Conservation (phyloP, 1,284 basidiomycete species). For the Trichosporon asahii region DNA sequence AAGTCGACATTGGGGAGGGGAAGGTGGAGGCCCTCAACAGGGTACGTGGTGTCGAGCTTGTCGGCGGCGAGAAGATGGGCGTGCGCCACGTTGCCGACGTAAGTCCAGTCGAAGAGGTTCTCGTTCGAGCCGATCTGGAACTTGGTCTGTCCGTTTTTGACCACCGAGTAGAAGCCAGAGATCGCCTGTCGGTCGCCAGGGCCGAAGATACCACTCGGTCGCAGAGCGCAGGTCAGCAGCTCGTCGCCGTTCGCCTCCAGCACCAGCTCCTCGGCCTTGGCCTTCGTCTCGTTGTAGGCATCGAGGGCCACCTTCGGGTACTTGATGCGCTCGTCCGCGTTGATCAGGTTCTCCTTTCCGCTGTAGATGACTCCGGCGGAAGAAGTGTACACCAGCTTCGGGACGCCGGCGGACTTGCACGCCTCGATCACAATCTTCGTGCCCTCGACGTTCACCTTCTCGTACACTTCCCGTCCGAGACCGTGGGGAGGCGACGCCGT, state of each 20-base stretch:
- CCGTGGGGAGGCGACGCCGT: slow-evolving; percentile 87
- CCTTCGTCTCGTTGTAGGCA: slow-evolving; percentile 96
- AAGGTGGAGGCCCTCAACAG: slow-evolving; percentile 55
- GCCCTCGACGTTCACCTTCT: slow-evolving; percentile 91
- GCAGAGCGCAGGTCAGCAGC: slow-evolving; percentile 80
- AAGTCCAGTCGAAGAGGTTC: slow-evolving; percentile 97
- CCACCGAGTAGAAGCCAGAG: slow-evolving; percentile 73
- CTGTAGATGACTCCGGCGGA: slow-evolving; percentile 91
- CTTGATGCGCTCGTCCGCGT: slow-evolving; percentile 83
- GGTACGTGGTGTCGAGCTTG: slow-evolving; percentile 50
- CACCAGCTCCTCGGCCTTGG: slow-evolving; percentile 79
- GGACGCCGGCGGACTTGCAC: slow-evolving; percentile 66
- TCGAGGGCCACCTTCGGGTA: slow-evolving; percentile 75
- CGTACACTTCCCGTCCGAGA: slow-evolving; percentile 69
- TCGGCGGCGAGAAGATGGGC: slow-evolving; percentile 94
- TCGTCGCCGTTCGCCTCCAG: slow-evolving; percentile 80
- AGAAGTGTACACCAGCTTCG: slow-evolving; percentile 91
- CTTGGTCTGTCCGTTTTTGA: slow-evolving; percentile 77
- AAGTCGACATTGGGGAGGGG: slow-evolving; percentile 64
- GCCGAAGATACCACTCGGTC: slow-evolving; percentile 96
- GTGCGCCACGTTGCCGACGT: slow-evolving; percentile 91
- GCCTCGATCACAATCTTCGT: slow-evolving; percentile 82
- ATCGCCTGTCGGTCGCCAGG: slow-evolving; percentile 90
- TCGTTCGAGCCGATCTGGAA: slow-evolving; percentile 92
- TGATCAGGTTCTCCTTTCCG: slow-evolving; percentile 69